phyloP scores from a whole-genome alignment of 1,284 basidiomycete genomes.

The Rhodotorula sp. region DNA sequence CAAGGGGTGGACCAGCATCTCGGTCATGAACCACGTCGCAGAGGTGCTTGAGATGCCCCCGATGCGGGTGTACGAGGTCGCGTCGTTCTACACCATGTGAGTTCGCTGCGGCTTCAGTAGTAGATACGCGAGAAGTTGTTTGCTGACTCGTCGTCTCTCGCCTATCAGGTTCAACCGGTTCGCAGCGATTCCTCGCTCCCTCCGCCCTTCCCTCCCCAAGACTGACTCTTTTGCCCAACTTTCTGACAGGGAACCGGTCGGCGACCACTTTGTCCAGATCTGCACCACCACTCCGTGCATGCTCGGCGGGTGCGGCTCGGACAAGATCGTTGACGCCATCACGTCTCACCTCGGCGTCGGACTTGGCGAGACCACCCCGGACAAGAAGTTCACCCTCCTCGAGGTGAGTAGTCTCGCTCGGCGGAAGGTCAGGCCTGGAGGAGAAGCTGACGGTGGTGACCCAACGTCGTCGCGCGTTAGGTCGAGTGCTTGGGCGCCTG shows the following conservation, averaged over 20 bases:
- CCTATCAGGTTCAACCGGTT: constrained; percentile 22
- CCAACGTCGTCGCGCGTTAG: background rate
- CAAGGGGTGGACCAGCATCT: constrained; percentile 97
- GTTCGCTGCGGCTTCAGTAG: constrained; percentile 47
- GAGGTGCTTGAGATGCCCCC: constrained; percentile 84
- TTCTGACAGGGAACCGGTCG: constrained; percentile 77
- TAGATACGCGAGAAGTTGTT: background rate
- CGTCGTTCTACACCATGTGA: constrained; percentile 99
- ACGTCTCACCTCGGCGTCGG: constrained; percentile 78
- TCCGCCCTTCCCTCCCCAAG: no score
- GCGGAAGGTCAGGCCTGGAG: background rate
- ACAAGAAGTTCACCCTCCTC: constrained; percentile 95
- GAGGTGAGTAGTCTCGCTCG: constrained; percentile 54
- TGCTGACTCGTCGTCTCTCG: background rate
- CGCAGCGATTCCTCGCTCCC: background rate
- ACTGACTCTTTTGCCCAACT: background rate
- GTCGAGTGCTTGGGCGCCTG: constrained; percentile 98
- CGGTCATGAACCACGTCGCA: constrained; percentile 97
- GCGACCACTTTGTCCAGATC: constrained; percentile 91
- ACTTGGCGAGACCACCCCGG: constrained; percentile 85
- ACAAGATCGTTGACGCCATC: constrained; percentile 81
- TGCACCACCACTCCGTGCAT: constrained; percentile 99
- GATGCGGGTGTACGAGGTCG: constrained; percentile 99
- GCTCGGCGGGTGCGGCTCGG: constrained; percentile 79
- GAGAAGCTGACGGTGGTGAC: background rate